A percentile compares a stretch with the other conserved stretches of the same genome.
Evolutionary conservation across 805 yeast species (phyloP).

Genomic region (Yarrowia keelungensis): DNA sequence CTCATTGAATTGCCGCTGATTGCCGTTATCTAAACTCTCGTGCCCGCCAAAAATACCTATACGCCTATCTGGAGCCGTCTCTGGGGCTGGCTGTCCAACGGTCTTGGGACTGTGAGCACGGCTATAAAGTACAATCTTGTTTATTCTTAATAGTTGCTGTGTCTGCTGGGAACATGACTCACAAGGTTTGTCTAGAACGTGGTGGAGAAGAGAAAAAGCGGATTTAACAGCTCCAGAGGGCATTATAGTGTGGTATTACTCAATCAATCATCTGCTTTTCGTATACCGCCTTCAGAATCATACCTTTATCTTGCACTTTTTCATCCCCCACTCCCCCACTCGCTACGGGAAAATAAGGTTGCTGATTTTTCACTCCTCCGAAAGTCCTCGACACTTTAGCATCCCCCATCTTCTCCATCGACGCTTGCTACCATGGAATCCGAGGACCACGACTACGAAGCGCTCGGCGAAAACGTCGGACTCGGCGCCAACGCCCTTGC

Average conservation of each 20-base stretch:
- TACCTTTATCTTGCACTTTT: too few species aligned
- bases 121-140: conserved; percentile 5
- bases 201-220: too few species aligned
- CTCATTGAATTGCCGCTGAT: too few species aligned
- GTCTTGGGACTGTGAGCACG: background rate
- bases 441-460: conserved; percentile 72
- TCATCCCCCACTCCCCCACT: background rate
- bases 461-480: conserved; percentile 87
- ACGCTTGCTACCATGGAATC: conserved; percentile 37
- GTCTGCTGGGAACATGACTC: conserved; percentile 18
- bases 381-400: conserved; percentile 23
- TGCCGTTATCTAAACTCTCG: background rate
- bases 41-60: background rate
- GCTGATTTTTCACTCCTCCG: conserved; percentile 31
- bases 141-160: conserved; percentile 24
- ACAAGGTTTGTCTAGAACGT: conserved; percentile 2
- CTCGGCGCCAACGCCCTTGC: conserved; percentile 82
- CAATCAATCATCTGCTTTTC: background rate
- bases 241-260: too few species aligned
- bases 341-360: background rate
- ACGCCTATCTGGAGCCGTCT: background rate
- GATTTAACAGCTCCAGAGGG: background rate
- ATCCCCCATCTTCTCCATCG: conserved; percentile 27
- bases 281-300: too few species aligned
- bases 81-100: background rate